Evolutionary conservation across 176 grass and related monocot species (phyloP).

Genomic region (Microstegium vimineum): DNA sequence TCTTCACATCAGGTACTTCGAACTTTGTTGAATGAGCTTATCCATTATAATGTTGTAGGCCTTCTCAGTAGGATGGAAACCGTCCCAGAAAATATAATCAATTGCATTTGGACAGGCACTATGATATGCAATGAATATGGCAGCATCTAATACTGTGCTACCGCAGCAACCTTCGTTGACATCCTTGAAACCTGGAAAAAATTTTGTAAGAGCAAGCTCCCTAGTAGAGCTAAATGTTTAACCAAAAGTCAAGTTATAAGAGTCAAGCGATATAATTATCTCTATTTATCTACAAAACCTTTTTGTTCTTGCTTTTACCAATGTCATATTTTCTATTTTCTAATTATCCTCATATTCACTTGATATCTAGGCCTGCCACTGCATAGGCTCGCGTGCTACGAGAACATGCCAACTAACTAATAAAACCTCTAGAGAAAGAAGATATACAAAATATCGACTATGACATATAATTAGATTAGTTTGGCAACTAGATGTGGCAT

Average conservation of each 20-base stretch:
- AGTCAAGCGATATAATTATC: too few species aligned
- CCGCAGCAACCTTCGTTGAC: slow-evolving; percentile 23
- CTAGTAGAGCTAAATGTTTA: not conserved
- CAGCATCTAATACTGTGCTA: not conserved
- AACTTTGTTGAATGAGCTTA: slow-evolving; percentile 15
- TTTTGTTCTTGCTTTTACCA: too few species aligned
- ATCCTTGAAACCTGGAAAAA: slow-evolving; percentile 41
- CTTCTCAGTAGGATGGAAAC: slow-evolving; percentile 46
- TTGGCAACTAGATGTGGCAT: not conserved
- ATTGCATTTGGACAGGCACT: slow-evolving; percentile 28
- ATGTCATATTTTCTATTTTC: too few species aligned
- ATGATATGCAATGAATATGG: slow-evolving; percentile 45
- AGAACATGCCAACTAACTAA: too few species aligned
- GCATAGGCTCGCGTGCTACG: too few species aligned
- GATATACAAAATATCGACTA: too few species aligned
- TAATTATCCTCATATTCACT: too few species aligned
- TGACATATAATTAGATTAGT: too few species aligned
- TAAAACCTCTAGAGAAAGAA: too few species aligned
- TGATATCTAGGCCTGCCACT: too few species aligned
- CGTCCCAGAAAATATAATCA: slow-evolving; percentile 59
- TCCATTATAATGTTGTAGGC: slow-evolving; percentile 45
- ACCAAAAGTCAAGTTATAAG: too few species aligned
- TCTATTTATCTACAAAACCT: too few species aligned
- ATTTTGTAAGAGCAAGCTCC: not conserved
- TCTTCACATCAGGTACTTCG: slow-evolving; percentile 23